These are phyloP conservation scores for Crithidia sp. DNA, from an alignment of 208 protist genomes.

Conservation along the genomic window DNA sequence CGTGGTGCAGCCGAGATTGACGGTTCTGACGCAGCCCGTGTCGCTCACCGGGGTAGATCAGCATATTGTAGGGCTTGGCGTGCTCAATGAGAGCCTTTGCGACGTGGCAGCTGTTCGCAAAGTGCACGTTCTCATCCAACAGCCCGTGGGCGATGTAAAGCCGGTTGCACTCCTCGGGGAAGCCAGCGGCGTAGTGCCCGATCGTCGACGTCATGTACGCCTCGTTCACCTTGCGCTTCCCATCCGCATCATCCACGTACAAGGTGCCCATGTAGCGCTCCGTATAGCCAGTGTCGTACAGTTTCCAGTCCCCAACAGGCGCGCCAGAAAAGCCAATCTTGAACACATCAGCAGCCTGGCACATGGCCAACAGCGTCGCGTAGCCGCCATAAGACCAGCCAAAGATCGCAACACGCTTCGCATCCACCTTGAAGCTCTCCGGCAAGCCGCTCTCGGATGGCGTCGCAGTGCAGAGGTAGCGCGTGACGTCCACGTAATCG, in stretches of 20 bases:
- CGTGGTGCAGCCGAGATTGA: constrained; percentile 71
- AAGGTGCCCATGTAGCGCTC: constrained; percentile 91
- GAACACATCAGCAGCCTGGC: constrained; percentile 79
- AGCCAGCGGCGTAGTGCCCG: constrained; percentile 57
- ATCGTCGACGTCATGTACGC: constrained; percentile 76
- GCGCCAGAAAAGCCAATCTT: constrained; percentile 84
- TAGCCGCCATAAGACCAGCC: constrained; percentile 93
- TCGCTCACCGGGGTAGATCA: constrained; percentile 89
- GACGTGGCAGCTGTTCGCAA: constrained; percentile 76
- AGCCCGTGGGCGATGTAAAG: constrained; percentile 93
- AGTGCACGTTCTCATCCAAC: constrained; percentile 96
- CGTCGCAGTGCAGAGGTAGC: constrained; percentile 41
- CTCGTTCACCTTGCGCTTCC: constrained; percentile 27
- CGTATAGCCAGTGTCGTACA: constrained; percentile 92
- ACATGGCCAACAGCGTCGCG: constrained; percentile 86
- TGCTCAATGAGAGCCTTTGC: constrained; percentile 78
- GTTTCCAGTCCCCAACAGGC: constrained; percentile 84
- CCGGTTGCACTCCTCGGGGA: constrained; percentile 88
- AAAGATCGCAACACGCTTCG: constrained; percentile 77
- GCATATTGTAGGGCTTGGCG: constrained; percentile 87
- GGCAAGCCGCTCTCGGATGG: constrained; percentile 29
- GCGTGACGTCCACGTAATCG: constrained; percentile 80
- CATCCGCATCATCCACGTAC: constrained; percentile 29
- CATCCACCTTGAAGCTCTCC: constrained; percentile 58
- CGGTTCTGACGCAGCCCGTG: constrained; percentile 84